Conservation (phyloP, 331 rosid genomes). For the Rhamnella rubrinervis region DNA sequence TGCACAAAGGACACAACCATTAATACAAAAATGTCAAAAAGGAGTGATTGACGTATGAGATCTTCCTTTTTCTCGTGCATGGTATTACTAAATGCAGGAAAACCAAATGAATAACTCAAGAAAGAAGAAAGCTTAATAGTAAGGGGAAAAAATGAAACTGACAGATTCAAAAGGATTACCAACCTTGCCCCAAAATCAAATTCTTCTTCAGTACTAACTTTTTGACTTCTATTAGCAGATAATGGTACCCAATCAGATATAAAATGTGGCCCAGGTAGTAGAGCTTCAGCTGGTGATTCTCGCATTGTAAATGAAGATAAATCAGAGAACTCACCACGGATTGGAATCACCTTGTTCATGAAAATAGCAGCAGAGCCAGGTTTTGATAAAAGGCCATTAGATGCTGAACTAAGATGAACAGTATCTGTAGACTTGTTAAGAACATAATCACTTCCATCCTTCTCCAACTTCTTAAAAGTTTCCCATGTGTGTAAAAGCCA, state of each 20-base stretch:
- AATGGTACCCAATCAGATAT: conserved; percentile 88
- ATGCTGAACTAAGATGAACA: conserved; percentile 33
- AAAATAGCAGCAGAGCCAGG: conserved; percentile 35
- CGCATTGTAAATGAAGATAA: conserved; percentile 36
- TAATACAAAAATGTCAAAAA: conserved; percentile 2
- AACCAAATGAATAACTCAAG: not conserved
- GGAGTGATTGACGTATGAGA: not conserved
- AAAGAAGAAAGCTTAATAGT: not conserved
- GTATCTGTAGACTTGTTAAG: conserved; percentile 42
- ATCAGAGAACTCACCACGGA: conserved; percentile 35
- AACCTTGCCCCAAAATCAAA: conserved; percentile 93
- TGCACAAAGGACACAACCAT: conserved; percentile 44
- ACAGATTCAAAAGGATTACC: conserved; percentile 30
- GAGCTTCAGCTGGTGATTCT: conserved; percentile 43
- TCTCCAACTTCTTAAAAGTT: conserved; percentile 48
- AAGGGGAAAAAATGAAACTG: conserved; percentile 4
- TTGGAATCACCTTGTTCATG: conserved; percentile 31
- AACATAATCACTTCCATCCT: conserved; percentile 33
- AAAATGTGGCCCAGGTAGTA: conserved; percentile 60
- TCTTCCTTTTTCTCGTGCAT: not conserved
- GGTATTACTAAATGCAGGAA: not conserved
- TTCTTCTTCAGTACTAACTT: conserved; percentile 51
- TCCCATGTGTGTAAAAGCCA: conserved; percentile 66
- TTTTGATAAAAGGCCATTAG: conserved; percentile 33
- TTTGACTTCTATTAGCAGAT: conserved; percentile 31